phyloP scores from a whole-genome alignment of 2,329 filamentous ascomycete species.

The Fusarium haematococcum region DNA sequence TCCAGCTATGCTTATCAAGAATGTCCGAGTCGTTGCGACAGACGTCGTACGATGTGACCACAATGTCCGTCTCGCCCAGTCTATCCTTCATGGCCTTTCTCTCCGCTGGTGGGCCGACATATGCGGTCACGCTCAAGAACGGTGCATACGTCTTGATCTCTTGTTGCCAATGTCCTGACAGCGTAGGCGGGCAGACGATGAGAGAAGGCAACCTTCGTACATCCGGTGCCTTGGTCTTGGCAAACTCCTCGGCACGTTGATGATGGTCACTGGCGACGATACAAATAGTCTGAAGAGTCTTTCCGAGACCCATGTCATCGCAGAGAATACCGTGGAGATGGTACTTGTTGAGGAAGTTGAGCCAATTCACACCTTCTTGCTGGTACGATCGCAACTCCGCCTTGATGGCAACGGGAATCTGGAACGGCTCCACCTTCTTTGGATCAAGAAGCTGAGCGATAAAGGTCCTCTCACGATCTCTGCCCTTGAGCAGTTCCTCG shows the following conservation, averaged over 20 bases:
- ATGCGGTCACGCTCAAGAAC: slow-evolving; percentile 89
- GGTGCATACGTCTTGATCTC: slow-evolving; percentile 96
- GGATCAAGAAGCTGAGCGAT: slow-evolving; percentile 96
- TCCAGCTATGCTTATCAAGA: slow-evolving; percentile 88
- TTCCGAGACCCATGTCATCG: slow-evolving; percentile 98
- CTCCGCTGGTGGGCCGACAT: slow-evolving; percentile 89
- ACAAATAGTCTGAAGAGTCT: slow-evolving; percentile 96
- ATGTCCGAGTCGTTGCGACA: slow-evolving; percentile 95
- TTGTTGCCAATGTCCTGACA: slow-evolving; percentile 98
- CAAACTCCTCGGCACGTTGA: slow-evolving; percentile 89
- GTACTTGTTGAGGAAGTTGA: slow-evolving; percentile 97
- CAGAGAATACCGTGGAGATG: slow-evolving; percentile 98
- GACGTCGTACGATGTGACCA: slow-evolving; percentile 98
- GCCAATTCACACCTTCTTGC: slow-evolving; percentile 98
- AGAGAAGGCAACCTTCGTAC: slow-evolving; percentile 85
- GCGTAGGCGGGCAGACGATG: slow-evolving; percentile 94
- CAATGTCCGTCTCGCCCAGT: slow-evolving; percentile 85
- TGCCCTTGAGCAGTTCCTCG: slow-evolving; percentile 85
- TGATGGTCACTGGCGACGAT: slow-evolving; percentile 99
- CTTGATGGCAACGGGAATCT: slow-evolving; percentile 96
- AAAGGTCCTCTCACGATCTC: slow-evolving; percentile 95
- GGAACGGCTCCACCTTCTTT: slow-evolving; percentile 94
- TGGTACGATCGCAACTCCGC: slow-evolving; percentile 96
- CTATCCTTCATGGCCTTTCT: slow-evolving; percentile 76
- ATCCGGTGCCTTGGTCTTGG: slow-evolving; percentile 83